Conservation (phyloP, 345 rosid species). For the Linum trigynum region DNA sequence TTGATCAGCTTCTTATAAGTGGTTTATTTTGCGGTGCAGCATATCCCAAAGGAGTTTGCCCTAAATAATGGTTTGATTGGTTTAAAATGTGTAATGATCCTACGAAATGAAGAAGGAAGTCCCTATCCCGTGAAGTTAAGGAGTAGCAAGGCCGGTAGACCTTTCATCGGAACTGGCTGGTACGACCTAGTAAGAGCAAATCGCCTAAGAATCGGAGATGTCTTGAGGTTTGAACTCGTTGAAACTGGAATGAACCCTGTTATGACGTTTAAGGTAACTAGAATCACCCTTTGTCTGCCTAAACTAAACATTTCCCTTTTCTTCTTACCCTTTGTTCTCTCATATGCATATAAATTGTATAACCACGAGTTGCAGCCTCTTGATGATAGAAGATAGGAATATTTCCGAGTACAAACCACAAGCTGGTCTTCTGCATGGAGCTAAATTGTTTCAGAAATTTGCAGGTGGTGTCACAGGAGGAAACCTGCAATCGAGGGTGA, state of each 20-base stretch:
- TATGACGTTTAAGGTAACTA: slow-evolving; percentile 7
- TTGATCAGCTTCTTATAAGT: neutral
- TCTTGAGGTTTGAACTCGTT: slow-evolving; percentile 8
- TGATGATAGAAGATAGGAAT: neutral
- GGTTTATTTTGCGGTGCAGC: slow-evolving; percentile 5
- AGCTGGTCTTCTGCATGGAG: neutral
- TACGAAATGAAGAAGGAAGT: slow-evolving; percentile 11
- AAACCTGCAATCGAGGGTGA: neutral
- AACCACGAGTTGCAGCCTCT: neutral
- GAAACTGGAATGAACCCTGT: slow-evolving; percentile 3
- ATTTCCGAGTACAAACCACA: neutral
- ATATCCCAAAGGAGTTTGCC: slow-evolving; percentile 3
- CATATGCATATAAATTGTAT: neutral
- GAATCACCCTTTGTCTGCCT: neutral
- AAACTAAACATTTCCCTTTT: neutral
- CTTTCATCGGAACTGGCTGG: slow-evolving; percentile 4
- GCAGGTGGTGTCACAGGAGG: neutral
- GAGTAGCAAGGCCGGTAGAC: neutral
- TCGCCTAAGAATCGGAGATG: slow-evolving; percentile 6
- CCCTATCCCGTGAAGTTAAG: neutral
- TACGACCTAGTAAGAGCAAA: slow-evolving; percentile 1
- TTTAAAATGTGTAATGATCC: neutral
- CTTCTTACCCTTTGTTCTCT: neutral
- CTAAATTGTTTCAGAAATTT: neutral
- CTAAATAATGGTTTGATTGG: neutral